These are phyloP conservation scores for Lindgomyces ingoldianus DNA, from an alignment of 495 filamentous ascomycete genomes.

Conservation along the genomic window DNA sequence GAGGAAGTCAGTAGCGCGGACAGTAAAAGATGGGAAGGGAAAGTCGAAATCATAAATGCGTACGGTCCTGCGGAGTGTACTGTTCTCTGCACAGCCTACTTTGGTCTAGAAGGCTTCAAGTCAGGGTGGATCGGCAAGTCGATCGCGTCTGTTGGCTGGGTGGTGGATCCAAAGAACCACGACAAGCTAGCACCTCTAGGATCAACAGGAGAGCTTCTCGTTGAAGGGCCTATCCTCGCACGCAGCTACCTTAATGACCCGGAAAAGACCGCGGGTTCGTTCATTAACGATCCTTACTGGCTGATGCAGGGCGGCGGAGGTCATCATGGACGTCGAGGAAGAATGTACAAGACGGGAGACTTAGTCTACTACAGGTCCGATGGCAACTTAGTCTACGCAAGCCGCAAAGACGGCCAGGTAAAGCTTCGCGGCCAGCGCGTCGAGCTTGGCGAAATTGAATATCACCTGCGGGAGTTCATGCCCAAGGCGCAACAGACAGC, in stretches of 20 bases:
- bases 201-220: constrained; percentile 53
- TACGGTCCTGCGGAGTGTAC: constrained; percentile 2
- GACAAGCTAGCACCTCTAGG: constrained; percentile 52
- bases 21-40: constrained; percentile 6
- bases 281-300: constrained; percentile 54
- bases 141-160: constrained; percentile 47
- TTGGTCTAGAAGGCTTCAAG: too few species aligned
- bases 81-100: not conserved
- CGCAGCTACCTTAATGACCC: constrained; percentile 53
- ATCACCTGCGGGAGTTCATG: too few species aligned
- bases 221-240: too few species aligned
- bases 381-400: constrained; percentile 15
- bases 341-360: constrained; percentile 32
- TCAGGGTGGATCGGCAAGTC: too few species aligned
- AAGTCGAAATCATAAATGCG: constrained; percentile 3
- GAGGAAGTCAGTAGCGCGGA: constrained; percentile 1
- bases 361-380: constrained; percentile 21
- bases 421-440: constrained; percentile 30
- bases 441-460: constrained; percentile 21
- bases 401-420: constrained; percentile 29
- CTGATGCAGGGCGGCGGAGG: not conserved
- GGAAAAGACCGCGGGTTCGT: constrained; percentile 49
- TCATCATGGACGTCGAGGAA: constrained; percentile 38
- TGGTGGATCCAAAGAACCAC: constrained; percentile 51
- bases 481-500: too few species aligned